These are phyloP conservation scores for Corchorus olitorius DNA, from an alignment of 345 rosid species.

Conservation along the genomic window DNA sequence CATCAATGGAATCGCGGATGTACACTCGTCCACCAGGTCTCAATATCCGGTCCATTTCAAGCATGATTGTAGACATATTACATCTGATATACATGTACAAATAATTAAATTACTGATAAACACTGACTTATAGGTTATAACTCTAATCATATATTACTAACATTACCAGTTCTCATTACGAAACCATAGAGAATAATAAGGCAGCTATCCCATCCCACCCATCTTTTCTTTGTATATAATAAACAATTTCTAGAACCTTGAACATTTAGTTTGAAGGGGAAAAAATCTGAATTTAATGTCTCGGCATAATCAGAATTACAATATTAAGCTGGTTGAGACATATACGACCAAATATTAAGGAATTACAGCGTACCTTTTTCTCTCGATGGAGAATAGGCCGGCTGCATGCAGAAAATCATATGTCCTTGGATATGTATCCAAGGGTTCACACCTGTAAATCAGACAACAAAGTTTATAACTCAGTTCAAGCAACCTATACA, in stretches of 20 bases:
- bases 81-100: constrained; percentile 52
- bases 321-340: background rate
- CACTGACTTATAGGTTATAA: too few relatives aligned
- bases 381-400: constrained; percentile 87
- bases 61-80: constrained; percentile 84
- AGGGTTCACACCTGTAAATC: constrained; percentile 86
- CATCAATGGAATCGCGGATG: constrained; percentile 72
- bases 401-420: constrained; percentile 87
- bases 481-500: constrained; percentile 9
- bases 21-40: constrained; percentile 95
- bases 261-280: background rate
- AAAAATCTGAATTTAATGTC: background rate
- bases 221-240: background rate
- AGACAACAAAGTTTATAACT: background rate
- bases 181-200: background rate
- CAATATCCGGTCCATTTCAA: constrained; percentile 95
- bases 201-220: background rate
- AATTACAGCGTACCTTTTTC: constrained; percentile 58
- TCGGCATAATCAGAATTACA: background rate
- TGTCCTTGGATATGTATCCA: constrained; percentile 97
- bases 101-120: background rate
- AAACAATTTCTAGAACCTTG: background rate
- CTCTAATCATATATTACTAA: background rate
- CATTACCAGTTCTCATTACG: background rate
- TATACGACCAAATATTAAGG: background rate